Conservation (phyloP, 371 early-diverging fungal species). For the Umbelopsis sp. region DNA sequence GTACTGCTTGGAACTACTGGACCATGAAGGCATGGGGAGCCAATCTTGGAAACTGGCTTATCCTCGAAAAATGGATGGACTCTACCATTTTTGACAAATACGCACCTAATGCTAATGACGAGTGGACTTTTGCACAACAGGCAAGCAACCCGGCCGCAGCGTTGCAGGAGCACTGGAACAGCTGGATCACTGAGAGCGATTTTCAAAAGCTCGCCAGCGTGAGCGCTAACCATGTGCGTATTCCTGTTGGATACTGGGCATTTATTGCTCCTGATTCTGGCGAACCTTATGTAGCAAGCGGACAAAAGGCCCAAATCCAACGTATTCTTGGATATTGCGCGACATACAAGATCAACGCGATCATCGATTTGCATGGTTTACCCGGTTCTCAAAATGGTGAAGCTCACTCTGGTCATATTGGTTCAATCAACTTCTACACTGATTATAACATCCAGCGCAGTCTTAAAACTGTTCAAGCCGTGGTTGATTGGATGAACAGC, state of each 20-base stretch:
- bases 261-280: slow-evolving; percentile 38
- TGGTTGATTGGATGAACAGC: slow-evolving; percentile 38
- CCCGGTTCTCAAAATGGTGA: slow-evolving; percentile 68
- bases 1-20: slow-evolving; percentile 35
- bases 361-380: slow-evolving; percentile 65
- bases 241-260: slow-evolving; percentile 53
- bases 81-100: slow-evolving; percentile 33
- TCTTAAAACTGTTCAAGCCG: slow-evolving; percentile 32
- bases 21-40: slow-evolving; percentile 51
- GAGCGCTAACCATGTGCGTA: slow-evolving; percentile 43
- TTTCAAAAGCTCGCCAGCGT: slow-evolving; percentile 30
- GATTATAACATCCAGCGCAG: slow-evolving; percentile 30
- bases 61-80: slow-evolving; percentile 53
- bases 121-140: slow-evolving; percentile 51
- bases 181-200: slow-evolving; percentile 42
- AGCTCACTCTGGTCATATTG: slow-evolving; percentile 47
- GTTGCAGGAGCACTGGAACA: slow-evolving; percentile 38
- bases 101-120: slow-evolving; percentile 43
- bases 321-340: slow-evolving; percentile 51
- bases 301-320: slow-evolving; percentile 51
- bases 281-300: slow-evolving; percentile 55
- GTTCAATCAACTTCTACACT: slow-evolving; percentile 28
- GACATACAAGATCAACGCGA: slow-evolving; percentile 57
- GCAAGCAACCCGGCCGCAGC: slow-evolving; percentile 34
- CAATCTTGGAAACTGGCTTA: slow-evolving; percentile 61